A percentile compares a stretch with the other conserved stretches of the same genome.
phyloP scores from a whole-genome alignment of 441 rosid species.

The Syzygium malaccense region DNA sequence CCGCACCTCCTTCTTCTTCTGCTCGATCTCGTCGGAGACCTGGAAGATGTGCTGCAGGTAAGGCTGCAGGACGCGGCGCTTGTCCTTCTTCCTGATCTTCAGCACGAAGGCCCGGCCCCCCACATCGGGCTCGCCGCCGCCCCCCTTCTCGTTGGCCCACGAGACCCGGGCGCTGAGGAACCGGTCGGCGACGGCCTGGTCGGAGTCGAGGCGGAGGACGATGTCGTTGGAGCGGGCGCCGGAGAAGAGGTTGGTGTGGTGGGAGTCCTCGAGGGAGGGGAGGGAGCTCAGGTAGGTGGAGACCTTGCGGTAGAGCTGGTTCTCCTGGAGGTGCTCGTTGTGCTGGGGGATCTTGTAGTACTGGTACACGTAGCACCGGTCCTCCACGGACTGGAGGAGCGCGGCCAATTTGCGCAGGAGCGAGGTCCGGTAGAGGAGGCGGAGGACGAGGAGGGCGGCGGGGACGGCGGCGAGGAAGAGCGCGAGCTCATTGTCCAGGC shows the following conservation, averaged over 20 bases:
- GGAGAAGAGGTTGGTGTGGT: conserved; percentile 28
- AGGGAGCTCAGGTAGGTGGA: conserved; percentile 27
- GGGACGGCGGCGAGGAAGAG: background rate
- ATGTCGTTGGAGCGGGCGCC: conserved; percentile 30
- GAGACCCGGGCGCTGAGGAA: conserved; percentile 27
- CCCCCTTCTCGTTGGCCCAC: conserved; percentile 16
- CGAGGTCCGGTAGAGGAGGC: conserved; percentile 28
- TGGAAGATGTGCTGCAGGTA: conserved; percentile 33
- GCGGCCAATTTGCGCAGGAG: conserved; percentile 5
- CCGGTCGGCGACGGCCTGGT: conserved; percentile 14
- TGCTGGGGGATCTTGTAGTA: conserved; percentile 22
- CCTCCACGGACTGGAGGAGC: conserved; percentile 11
- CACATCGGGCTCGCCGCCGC: background rate
- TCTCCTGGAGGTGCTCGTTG: conserved; percentile 23
- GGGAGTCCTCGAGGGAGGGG: conserved; percentile 26
- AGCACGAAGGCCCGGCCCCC: conserved; percentile 9
- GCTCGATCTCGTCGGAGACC: conserved; percentile 17
- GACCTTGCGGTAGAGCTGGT: conserved; percentile 22
- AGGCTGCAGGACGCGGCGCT: conserved; percentile 29
- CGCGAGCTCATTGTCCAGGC: background rate
- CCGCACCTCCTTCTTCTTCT: conserved; percentile 17
- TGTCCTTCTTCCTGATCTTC: conserved; percentile 27
- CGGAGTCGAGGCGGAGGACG: conserved; percentile 12
- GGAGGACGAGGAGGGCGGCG: conserved; percentile 10
- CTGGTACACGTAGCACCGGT: conserved; percentile 19